Evolutionary conservation across 768 basidiomycete species (phyloP).

Genomic region (Tephrocybe sp.): DNA sequence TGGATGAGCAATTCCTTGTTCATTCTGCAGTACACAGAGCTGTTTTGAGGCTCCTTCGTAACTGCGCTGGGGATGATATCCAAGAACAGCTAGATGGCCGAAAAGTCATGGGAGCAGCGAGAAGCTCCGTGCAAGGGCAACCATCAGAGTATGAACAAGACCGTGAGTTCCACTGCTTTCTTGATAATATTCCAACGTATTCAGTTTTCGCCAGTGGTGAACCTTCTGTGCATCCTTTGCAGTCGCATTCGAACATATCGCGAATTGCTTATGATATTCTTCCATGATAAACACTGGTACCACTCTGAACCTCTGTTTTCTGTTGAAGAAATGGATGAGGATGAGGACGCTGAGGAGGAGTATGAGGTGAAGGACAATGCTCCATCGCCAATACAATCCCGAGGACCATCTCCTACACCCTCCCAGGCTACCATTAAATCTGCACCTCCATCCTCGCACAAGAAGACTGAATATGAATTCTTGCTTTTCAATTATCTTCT

Average conservation of each 20-base stretch:
- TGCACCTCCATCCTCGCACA: conserved; percentile 37
- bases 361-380: conserved; percentile 43
- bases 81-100: conserved; percentile 85
- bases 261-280: conserved; percentile 94
- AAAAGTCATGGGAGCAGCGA: conserved; percentile 83
- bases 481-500: conserved; percentile 94
- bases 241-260: conserved; percentile 88
- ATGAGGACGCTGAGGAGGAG: conserved; percentile 59
- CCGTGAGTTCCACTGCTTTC: conserved; percentile 44
- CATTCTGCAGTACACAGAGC: conserved; percentile 90
- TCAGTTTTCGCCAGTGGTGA: conserved; percentile 64
- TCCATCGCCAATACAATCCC: conserved; percentile 15
- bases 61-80: conserved; percentile 89
- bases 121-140: conserved; percentile 60
- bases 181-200: conserved; percentile 5
- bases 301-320: conserved; percentile 73
- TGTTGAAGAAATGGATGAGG: conserved; percentile 76
- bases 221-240: conserved; percentile 88
- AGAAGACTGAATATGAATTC: conserved; percentile 91
- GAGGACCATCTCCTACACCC: conserved; percentile 55
- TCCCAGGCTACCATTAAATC: conserved; percentile 61
- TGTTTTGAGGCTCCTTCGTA: conserved; percentile 78
- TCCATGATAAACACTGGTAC: conserved; percentile 92
- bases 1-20: conserved; percentile 92
- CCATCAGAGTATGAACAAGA: conserved; percentile 93